Percentiles rank a stretch among this genome's conserved stretches.
phyloP scores from a whole-genome alignment of 257 asterid species.

The Solanum peruvianum region DNA sequence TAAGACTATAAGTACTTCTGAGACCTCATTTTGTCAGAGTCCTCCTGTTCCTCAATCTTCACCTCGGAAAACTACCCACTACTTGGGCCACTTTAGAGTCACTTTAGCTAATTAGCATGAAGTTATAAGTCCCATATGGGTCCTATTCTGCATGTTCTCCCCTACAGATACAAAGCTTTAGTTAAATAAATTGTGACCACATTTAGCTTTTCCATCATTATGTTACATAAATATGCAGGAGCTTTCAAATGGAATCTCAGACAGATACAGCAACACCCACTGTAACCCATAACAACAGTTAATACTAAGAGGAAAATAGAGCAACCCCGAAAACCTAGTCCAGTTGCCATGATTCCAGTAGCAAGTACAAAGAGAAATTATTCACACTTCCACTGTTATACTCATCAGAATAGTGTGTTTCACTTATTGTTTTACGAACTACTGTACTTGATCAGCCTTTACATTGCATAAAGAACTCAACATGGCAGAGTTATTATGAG shows the following conservation, averaged over 20 bases:
- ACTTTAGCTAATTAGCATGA: background rate
- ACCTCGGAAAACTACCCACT: background rate
- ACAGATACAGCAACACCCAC: background rate
- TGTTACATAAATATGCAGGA: background rate
- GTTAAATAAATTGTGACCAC: background rate
- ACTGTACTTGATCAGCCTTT: background rate
- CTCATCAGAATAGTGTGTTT: background rate
- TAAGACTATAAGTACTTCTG: background rate
- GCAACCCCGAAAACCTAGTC: background rate
- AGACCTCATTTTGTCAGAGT: background rate
- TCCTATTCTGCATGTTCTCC: background rate
- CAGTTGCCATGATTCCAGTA: background rate
- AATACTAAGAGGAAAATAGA: background rate
- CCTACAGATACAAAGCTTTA: background rate
- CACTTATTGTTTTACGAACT: background rate
- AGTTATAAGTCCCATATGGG: background rate
- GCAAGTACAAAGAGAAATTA: background rate
- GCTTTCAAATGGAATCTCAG: background rate
- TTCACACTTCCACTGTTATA: background rate
- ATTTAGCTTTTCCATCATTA: background rate
- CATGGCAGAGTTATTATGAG: background rate
- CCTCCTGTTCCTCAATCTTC: background rate
- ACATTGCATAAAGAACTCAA: background rate
- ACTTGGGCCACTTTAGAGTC: background rate
- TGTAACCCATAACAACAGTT: background rate